These are phyloP conservation scores for Komagataella ulmi DNA, from an alignment of 805 yeast genomes.

Conservation along the genomic window DNA sequence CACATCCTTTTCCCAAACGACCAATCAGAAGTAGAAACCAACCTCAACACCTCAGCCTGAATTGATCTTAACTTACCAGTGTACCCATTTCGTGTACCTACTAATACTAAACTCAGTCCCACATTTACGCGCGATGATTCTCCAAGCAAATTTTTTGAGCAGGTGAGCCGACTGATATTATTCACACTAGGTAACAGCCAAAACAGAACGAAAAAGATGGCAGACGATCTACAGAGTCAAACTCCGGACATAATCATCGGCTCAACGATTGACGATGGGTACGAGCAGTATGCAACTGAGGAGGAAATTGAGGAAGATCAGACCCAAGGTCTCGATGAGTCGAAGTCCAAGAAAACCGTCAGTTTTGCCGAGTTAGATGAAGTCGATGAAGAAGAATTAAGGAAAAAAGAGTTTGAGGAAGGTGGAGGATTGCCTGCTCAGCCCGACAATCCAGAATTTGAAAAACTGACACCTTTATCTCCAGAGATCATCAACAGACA, in stretches of 20 bases:
- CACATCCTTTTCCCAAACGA: no score
- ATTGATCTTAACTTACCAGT: background rate
- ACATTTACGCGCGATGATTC: background rate
- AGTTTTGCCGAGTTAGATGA: slow-evolving; percentile 66
- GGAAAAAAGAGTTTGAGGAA: slow-evolving; percentile 81
- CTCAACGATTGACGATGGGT: slow-evolving; percentile 16
- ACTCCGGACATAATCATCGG: slow-evolving; percentile 78
- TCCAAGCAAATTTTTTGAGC: background rate
- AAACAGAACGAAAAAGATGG: slow-evolving; percentile 26
- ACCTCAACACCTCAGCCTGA: no score
- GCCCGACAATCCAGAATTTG: slow-evolving; percentile 79
- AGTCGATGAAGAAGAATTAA: slow-evolving; percentile 56
- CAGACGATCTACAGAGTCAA: slow-evolving; percentile 73
- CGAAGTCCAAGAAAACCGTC: slow-evolving; percentile 52
- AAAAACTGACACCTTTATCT: slow-evolving; percentile 70
- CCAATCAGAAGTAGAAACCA: no score
- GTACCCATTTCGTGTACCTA: background rate
- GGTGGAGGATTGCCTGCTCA: slow-evolving; percentile 98
- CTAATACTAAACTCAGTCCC: background rate
- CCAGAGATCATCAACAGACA: slow-evolving; percentile 97
- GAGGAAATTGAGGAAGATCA: slow-evolving; percentile 16
- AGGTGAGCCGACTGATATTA: background rate
- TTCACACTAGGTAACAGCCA: background rate
- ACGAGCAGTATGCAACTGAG: slow-evolving; percentile 17
- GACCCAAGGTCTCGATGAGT: slow-evolving; percentile 28